Conservation (phyloP, 305 asterid species). For the Fraxinus paxiana region DNA sequence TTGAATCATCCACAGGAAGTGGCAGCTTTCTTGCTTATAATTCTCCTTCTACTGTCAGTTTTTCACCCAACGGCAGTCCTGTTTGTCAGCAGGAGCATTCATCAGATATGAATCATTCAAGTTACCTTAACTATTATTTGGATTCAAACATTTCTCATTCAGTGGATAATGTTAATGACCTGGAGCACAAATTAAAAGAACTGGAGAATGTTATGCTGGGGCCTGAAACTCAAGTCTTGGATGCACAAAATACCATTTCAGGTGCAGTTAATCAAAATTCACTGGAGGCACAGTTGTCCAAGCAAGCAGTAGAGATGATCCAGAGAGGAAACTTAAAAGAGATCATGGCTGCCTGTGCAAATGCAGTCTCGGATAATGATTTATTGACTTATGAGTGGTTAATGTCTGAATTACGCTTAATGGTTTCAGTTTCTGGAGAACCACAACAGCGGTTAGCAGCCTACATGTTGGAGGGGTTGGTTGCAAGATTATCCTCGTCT, state of each 20-base stretch:
- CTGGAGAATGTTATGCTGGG: constrained; percentile 27
- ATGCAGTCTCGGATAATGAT: constrained; percentile 41
- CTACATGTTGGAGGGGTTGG: constrained; percentile 53
- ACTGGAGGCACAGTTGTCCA: constrained; percentile 22
- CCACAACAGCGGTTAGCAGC: constrained; percentile 56
- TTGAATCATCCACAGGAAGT: constrained; percentile 30
- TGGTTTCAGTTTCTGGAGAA: constrained; percentile 51
- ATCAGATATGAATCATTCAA: constrained; percentile 29
- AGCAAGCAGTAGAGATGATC: constrained; percentile 28
- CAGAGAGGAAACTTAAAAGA: constrained; percentile 32
- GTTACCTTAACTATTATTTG: constrained; percentile 16
- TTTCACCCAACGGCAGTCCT: constrained; percentile 33
- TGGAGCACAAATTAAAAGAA: constrained; percentile 24
- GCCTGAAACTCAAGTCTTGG: constrained; percentile 21
- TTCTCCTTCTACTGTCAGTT: constrained; percentile 31
- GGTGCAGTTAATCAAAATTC: constrained; percentile 15
- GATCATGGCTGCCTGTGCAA: constrained; percentile 53
- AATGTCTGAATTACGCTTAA: constrained; percentile 36
- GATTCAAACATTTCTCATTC: constrained; percentile 18
- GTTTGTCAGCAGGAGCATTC: constrained; percentile 32
- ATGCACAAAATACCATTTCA: not conserved
- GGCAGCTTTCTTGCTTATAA: constrained; percentile 21
- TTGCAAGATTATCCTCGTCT: constrained; percentile 42
- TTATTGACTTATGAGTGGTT: constrained; percentile 27
- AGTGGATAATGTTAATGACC: constrained; percentile 16